Conservation (phyloP, 2,329 filamentous ascomycete species). For the Cryphonectria parasitica region DNA sequence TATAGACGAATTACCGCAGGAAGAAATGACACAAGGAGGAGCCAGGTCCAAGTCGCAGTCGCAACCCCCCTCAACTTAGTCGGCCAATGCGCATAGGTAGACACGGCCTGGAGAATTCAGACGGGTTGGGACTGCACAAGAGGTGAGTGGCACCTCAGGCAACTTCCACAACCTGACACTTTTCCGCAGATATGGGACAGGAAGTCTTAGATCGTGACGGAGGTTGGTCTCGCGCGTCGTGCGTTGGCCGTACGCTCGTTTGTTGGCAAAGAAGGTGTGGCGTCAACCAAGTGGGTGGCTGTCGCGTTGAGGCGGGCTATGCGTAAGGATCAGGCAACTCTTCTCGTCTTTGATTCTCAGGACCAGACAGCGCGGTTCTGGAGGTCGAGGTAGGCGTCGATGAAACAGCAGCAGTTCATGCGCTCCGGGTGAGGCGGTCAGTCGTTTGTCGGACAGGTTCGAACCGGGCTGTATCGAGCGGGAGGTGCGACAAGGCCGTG, state of each 20-base stretch:
- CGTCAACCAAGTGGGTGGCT: not conserved
- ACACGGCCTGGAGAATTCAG: not conserved
- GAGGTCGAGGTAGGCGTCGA: constrained; percentile 1
- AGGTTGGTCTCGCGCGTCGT: not conserved
- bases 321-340: not conserved
- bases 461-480: not conserved
- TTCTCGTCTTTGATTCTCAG: not conserved
- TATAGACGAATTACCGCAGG: constrained; percentile 6
- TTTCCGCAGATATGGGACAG: not conserved
- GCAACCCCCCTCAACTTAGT: not conserved
- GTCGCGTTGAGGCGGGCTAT: not conserved
- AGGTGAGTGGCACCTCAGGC: not conserved
- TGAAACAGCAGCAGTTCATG: not conserved
- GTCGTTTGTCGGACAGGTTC: not conserved
- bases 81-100: not conserved
- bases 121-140: not conserved
- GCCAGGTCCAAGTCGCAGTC: not conserved
- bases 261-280: not conserved
- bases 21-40: not conserved
- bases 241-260: not conserved
- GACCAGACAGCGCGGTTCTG: not conserved
- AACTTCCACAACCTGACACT: no score
- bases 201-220: not conserved
- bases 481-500: not conserved
- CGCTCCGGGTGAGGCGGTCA: constrained; percentile 1